A percentile compares a stretch with the other conserved stretches of the same genome.
Evolutionary conservation across 805 yeast species (phyloP).

Genomic region (Kodamaea lidongshanica): DNA sequence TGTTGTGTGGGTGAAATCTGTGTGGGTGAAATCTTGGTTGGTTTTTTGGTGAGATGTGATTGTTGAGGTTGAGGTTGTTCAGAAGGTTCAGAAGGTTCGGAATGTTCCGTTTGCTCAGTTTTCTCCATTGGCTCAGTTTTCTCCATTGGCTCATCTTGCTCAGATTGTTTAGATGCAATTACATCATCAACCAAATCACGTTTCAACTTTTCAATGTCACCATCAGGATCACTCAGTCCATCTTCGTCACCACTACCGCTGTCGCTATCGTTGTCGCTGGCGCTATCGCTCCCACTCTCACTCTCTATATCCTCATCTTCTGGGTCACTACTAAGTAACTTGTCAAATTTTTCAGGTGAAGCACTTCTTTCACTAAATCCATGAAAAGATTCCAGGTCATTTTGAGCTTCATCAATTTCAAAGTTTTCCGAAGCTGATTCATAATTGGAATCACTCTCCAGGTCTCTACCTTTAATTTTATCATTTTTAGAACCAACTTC

Average conservation of each 20-base stretch:
- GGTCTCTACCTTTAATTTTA: slow-evolving; percentile 10
- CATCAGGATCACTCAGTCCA: slow-evolving; percentile 7
- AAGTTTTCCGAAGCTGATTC: slow-evolving; percentile 31
- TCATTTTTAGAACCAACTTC: background rate
- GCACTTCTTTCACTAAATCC: slow-evolving; percentile 10
- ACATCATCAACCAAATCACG: slow-evolving; percentile 16
- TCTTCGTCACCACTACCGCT: slow-evolving; percentile 5
- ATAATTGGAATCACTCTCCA: slow-evolving; percentile 20
- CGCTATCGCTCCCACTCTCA: slow-evolving; percentile 8
- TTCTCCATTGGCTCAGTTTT: slow-evolving; percentile 15
- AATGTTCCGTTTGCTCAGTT: too few species aligned
- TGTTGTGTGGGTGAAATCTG: slow-evolving; percentile 8
- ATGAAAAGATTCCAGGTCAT: too few species aligned
- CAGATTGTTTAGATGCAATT: slow-evolving; percentile 9
- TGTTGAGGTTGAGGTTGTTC: slow-evolving; percentile 15
- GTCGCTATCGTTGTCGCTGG: slow-evolving; percentile 17
- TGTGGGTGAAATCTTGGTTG: background rate
- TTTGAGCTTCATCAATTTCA: slow-evolving; percentile 11
- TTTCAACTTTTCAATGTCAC: slow-evolving; percentile 8
- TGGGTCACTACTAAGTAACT: slow-evolving; percentile 2
- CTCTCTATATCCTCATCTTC: slow-evolving; percentile 6
- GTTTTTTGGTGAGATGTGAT: slow-evolving; percentile 3
- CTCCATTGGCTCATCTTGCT: slow-evolving; percentile 19
- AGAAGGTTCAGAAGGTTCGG: too few species aligned
- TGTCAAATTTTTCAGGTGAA: slow-evolving; percentile 3